Base-by-base conservation (phyloP, 2,329 filamentous ascomycete genomes). In the Fusarium tanahbumbuense region DNA sequence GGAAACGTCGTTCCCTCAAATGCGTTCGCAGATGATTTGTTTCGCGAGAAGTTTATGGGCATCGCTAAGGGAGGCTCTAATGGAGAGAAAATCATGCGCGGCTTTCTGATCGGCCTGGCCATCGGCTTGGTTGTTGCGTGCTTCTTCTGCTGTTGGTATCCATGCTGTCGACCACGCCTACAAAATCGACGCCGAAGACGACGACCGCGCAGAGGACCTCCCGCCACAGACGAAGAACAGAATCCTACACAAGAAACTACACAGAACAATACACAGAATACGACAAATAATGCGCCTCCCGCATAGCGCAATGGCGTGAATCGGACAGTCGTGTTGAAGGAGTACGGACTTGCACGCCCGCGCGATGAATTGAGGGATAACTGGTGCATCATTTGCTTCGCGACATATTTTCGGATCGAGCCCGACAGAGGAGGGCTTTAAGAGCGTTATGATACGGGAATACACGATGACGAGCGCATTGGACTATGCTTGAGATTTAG, bases 61-160 rank as follows among this genome's bases (percentile, higher is more conserved):
- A 69, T 79, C 44, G 72, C 77, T 25, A 71, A 68, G 11, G 74
- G 73, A 28, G 78, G 77, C 10, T 76, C 76, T 8, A 75, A 67
- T 52, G 76, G 76, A 16, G 78, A 78, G 44, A 78, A 74, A 64
- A 72, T 79, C 13, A 73, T 79, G 47, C 75, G 76, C 13, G 78
- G 77, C 37, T 79, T 80, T 69, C 68, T 80, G 22, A 76, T 79
- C 46, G 78, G 78, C 42, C 68, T 79, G 27, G 77, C 75, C 1
- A 64, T 79, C 23, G 78, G 78, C 5, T 61, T 79, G 7, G 59
- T 77, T 8, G 58, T 79, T n/a, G 78, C 76, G 44, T 74, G 77
- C 55, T 67, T 78, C 45, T 60, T 77, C 30, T 78, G 78, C 60
- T 79, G 78, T 57, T 79, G 78, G 78, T 72, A 78, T 40, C 78